Base-by-base conservation (phyloP, 2,329 filamentous ascomycete genomes). In the Madurella mycetomatis region DNA sequence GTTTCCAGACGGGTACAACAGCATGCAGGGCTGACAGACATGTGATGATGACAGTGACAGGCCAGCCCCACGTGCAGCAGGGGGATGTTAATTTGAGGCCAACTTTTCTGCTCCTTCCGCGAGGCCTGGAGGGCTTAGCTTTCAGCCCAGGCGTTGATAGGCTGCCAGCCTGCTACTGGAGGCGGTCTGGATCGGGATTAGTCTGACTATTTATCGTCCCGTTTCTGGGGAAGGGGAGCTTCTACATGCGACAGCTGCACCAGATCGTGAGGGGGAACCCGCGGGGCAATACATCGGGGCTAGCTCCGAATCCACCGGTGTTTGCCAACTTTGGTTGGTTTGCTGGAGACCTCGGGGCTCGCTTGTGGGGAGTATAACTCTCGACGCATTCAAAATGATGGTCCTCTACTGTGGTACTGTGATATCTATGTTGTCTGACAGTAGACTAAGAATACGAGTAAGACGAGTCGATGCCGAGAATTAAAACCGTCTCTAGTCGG, bases 231-330 rank as follows among this genome's bases (percentile, higher is more conserved):
- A 37, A 49, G 41, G 12, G 45, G 46, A 17, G 13, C 17, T 11
- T 13, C 34, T 41, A 37, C n/a, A n/a, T n/a, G n/a, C n/a, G n/a
- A n/a, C n/a, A n/a, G n/a, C n/a, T n/a, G n/a, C n/a, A n/a, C n/a
- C n/a, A 8, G n/a, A 31, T 13, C 5, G 45, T 42, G 52, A 50
- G 47, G 52, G 52, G 52, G 52, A 49, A 47, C 39, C 12, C 42
- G 47, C n/a, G 47, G 52, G 52, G 50, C 47, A 47, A 40, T 3
- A 25, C 25, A 31, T 9, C 12, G 44, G 47, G 17, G 37, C 7
- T 32, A 2, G 47, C 25, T 37, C 9, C 4, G 31, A 18, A 17
- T 47, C 18, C 31, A 37, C 25, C 7, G 25, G 25, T 25, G 25
- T 25, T 25, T 25, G 25, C 7, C 7, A 25, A 25, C 25, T 25